Evolutionary conservation across 257 asterid species (phyloP), one percentile per base, ranked within the genome.

Genomic region (Solanum clarkiae): DNA sequence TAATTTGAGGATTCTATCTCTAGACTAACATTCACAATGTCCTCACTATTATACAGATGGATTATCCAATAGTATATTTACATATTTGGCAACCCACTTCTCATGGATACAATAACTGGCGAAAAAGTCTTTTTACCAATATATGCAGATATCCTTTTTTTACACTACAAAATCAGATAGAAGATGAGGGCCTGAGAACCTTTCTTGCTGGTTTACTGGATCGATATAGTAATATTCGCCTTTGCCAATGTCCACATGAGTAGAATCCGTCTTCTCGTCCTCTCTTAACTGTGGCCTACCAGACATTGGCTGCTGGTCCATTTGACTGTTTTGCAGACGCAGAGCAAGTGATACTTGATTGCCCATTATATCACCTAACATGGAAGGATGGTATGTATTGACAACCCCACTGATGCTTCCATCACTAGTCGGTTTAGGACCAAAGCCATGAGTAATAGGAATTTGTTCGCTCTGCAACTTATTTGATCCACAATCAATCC

Each of bases 81-180:
- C 89, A 90, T 80, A 83, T 80, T 59, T 84, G 42, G 74, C 32
- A 80, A 88, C 47, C 88, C 84, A 79, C 62, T 53, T 87, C 75
- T 51, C 70, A 20, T 17, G 3, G 74, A 66, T 47, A 53, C 65
- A 53, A 53, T 26, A 53, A 16, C 49, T 79, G 80, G 84, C 51
- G 84, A 42, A 85, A 69, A 36, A 17, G 32, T 18, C 42, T 26
- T 29, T 14, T 84, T 18, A 62, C 75, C 29, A 65, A 71, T 65
- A 74, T 82, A 40, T 72, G 75, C 55, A 18, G 72, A 17, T 15
- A 65, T 44, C 56, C 32, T 3, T 24, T 84, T 55, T 80, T 70
- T 92, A 90, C 40, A 88, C 89, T 80, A 92, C 95, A 88, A 93
- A 92, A 90, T 93, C 95, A 29, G 94, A 89, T 84, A 91, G 66